phyloP scores from a whole-genome alignment of 1,284 basidiomycete genomes.

The Fomitopsis palustris region DNA sequence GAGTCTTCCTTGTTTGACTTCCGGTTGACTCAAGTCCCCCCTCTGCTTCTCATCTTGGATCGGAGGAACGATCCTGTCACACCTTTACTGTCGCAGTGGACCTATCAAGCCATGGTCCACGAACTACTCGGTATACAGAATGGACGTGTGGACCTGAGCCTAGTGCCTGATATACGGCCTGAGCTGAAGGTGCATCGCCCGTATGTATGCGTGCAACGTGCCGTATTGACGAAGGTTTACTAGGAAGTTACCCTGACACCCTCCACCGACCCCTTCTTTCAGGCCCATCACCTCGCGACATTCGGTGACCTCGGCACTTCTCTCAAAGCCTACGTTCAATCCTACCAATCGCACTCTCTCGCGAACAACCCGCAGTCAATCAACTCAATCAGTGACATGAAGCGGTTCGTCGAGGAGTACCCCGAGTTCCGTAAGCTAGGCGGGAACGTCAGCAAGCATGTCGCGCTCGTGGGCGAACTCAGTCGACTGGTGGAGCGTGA shows the following conservation, averaged over 20 bases:
- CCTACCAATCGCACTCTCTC: slow-evolving; percentile 86
- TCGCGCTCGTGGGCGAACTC: slow-evolving; percentile 93
- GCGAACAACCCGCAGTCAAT: slow-evolving; percentile 80
- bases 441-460: slow-evolving; percentile 98
- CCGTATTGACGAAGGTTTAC: neutral
- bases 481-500: slow-evolving; percentile 87
- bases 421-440: slow-evolving; percentile 96
- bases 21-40: slow-evolving; percentile 70
- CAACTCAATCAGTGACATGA: slow-evolving; percentile 97
- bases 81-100: slow-evolving; percentile 97
- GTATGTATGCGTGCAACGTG: neutral
- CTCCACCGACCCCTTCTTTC: slow-evolving; percentile 93
- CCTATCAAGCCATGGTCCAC: slow-evolving; percentile 99
- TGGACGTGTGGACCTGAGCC: slow-evolving; percentile 83
- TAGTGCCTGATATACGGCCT: slow-evolving; percentile 83
- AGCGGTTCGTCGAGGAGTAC: slow-evolving; percentile 97
- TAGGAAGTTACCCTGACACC: slow-evolving; percentile 95
- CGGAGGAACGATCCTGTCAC: slow-evolving; percentile 97
- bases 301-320: slow-evolving; percentile 97
- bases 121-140: slow-evolving; percentile 94
- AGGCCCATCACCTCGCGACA: slow-evolving; percentile 87
- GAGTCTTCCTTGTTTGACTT: slow-evolving; percentile 79
- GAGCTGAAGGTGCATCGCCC: slow-evolving; percentile 74
- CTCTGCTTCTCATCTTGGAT: slow-evolving; percentile 79
- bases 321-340: slow-evolving; percentile 91